Conservation (phyloP, 2,329 filamentous ascomycete species). For the Aspergillus terreus region DNA sequence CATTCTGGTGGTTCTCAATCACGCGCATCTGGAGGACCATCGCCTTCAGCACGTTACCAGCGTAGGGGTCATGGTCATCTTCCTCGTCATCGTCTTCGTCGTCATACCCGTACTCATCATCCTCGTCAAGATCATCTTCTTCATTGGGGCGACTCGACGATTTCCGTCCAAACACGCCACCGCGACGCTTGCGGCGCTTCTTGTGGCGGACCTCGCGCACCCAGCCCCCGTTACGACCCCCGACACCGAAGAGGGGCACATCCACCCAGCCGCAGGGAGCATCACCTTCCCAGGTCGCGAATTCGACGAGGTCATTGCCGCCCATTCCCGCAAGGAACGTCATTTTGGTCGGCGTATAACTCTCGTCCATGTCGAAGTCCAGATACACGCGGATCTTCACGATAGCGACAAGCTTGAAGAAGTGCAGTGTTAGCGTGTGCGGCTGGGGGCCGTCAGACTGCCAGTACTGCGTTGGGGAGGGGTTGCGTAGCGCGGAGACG, state of each 20-base stretch:
- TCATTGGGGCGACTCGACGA: background rate
- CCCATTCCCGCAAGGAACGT: conserved; percentile 84
- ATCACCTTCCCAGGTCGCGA: conserved; percentile 73
- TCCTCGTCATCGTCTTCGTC: conserved; percentile 22
- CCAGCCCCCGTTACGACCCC: conserved; percentile 38
- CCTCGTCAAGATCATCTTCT: conserved; percentile 21
- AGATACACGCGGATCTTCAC: conserved; percentile 57
- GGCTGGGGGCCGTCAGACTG: conserved; percentile 65
- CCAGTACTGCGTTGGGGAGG: conserved; percentile 58
- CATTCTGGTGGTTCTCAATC: conserved; percentile 96
- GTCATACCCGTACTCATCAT: conserved; percentile 28
- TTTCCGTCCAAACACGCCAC: background rate
- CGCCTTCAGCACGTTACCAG: conserved; percentile 73
- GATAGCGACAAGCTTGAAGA: conserved; percentile 54
- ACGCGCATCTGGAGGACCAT: conserved; percentile 89
- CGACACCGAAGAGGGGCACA: conserved; percentile 66
- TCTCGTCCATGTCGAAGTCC: conserved; percentile 90
- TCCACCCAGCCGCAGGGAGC: conserved; percentile 88
- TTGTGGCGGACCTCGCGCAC: conserved; percentile 15
- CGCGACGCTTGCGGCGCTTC: conserved; percentile 9
- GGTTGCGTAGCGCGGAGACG: conserved; percentile 56
- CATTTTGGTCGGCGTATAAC: conserved; percentile 93
- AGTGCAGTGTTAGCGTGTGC: conserved; percentile 60
- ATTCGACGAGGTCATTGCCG: conserved; percentile 86
- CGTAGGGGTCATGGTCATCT: conserved; percentile 40